Evolutionary conservation across 257 asterid species (phyloP), one percentile per base, ranked within the genome.

Genomic region (Vinca minor): DNA sequence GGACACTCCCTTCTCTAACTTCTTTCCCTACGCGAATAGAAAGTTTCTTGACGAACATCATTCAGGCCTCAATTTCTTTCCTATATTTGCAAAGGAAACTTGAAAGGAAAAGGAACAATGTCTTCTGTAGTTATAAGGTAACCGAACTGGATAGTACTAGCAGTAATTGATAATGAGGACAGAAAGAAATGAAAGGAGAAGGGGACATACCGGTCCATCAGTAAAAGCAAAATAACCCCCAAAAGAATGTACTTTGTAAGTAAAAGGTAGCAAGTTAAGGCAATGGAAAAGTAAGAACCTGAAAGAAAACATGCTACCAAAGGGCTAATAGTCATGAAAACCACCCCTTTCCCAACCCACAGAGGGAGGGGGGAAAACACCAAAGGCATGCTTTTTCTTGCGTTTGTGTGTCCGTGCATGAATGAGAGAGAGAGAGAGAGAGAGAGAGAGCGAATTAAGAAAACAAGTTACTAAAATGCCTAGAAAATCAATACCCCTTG

Each of bases 11-110:
- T 62, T 74, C 72, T 53, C 61, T 62, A 32, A 56, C 69, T 69
- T 75, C 84, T 73, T 80, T 81, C 59, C 75, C 68, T n/a, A 73
- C 62, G 13, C 74, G 68, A 36, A 69, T 47, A 18, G 75, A 67
- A 71, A 79, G 77, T 64, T 76, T 80, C 63, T 60, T 79, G 53
- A 29, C 71, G 29, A 62, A 74, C 82, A 81, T 80, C 38, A 34
- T 58, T 70, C 63, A 23, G 29, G 39, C 41, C 8, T 57, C 47
- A 4, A 55, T 26, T 6, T 46, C 7, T 25, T 25, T 25, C 59
- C 52, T 58, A 14, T 21, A 35, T 47, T 15, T 59, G 7, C 32
- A 17, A 20, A 26, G 26, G 9, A 52, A 10, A 42, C 28, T 36
- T 28, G 34, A 3, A 44, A 28, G 14, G 8, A 29, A 34, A 14